A percentile compares a stretch with the other conserved stretches of the same genome.
Conservation (phyloP, 2,329 filamentous ascomycete genomes). For the Podosphaera leucotricha region DNA sequence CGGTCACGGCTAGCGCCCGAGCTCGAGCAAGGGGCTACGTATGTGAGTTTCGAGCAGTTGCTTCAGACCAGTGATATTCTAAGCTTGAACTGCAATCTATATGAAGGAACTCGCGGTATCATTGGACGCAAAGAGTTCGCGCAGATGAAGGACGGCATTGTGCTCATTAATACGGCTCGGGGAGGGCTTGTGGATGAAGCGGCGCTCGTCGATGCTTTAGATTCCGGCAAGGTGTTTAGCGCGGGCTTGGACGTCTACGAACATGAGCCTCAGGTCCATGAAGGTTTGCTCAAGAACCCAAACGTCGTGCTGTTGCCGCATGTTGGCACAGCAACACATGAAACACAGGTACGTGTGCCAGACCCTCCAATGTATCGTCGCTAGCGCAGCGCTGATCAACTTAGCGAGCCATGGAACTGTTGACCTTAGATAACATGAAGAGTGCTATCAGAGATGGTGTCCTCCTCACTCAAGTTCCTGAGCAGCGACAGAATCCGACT, state of each 20-base stretch:
- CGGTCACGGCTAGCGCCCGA: conserved; percentile 34
- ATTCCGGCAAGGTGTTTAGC: conserved; percentile 40
- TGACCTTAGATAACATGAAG: conserved; percentile 46
- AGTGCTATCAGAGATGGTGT: conserved; percentile 34
- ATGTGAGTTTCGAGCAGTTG: conserved; percentile 49
- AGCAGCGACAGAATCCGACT: conserved; percentile 23
- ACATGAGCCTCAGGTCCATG: conserved; percentile 51
- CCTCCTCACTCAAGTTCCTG: conserved; percentile 42
- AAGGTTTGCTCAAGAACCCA: conserved; percentile 45
- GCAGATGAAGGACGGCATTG: conserved; percentile 54
- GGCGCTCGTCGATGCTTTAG: conserved; percentile 49
- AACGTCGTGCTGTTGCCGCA: conserved; percentile 56
- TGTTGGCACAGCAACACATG: conserved; percentile 59
- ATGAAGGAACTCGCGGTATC: conserved; percentile 38
- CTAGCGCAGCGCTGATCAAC: too few relatives aligned
- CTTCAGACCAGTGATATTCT: conserved; percentile 47
- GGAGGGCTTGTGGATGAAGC: conserved; percentile 60
- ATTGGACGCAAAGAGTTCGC: conserved; percentile 45
- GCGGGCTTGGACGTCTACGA: conserved; percentile 64
- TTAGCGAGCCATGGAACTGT: conserved; percentile 43
- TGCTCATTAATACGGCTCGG: conserved; percentile 60
- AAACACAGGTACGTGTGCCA: conserved; percentile 18
- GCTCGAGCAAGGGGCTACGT: conserved; percentile 26
- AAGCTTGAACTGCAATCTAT: conserved; percentile 55
- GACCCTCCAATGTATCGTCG: not conserved